Evolutionary conservation across 2,329 filamentous ascomycete species (phyloP), one percentile per base, ranked within the genome.

Genomic region (Phoma sp.): DNA sequence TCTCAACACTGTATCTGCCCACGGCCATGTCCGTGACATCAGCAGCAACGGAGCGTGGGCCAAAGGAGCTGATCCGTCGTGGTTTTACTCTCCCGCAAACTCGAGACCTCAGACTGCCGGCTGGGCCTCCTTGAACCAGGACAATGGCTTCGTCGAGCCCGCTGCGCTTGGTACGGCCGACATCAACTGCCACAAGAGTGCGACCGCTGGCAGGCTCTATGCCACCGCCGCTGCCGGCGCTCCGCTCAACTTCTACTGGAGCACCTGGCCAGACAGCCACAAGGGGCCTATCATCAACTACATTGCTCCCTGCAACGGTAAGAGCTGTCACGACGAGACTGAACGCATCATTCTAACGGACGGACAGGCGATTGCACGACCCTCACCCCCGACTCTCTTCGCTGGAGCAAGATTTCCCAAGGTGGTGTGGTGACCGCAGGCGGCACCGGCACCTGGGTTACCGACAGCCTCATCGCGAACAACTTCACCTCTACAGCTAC

Each of bases 401-500:
- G 60, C 32, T 77, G 70, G 68, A 68, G 70, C 62, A 76, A 77
- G 60, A 70, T 75, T 52, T 67, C 67, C 2, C 65, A 70, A 47
- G 56, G 55, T 5, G 69, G 64, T 10, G 58, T 72, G n/a, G 51
- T 67, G 44, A 65, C 58, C n/a, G 65, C 64, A 9, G 58, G 57
- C 43, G 45, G 48, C 50, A 55, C 49, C 15, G 61, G 62, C 31
- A 69, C 58, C 24, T 77, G 74, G 75, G 70, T 62, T 4, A 72
- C 73, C 13, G 74, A 77, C 48, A 48, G 59, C 4, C 55, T 77
- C 5, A 72, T 76, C 50, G 60, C 65, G 33, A 78, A 83, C 73
- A 80, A 84, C 49, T 78, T 78, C 32, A 82, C 82, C 19, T 71
- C 59, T 67, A 78, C 59, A 5, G 70, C 79, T 10, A 76, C 72